Percentiles rank a stretch among this genome's conserved stretches.
Conservation (phyloP, 176 grass and related monocot species). For the Eragrostis curvula region DNA sequence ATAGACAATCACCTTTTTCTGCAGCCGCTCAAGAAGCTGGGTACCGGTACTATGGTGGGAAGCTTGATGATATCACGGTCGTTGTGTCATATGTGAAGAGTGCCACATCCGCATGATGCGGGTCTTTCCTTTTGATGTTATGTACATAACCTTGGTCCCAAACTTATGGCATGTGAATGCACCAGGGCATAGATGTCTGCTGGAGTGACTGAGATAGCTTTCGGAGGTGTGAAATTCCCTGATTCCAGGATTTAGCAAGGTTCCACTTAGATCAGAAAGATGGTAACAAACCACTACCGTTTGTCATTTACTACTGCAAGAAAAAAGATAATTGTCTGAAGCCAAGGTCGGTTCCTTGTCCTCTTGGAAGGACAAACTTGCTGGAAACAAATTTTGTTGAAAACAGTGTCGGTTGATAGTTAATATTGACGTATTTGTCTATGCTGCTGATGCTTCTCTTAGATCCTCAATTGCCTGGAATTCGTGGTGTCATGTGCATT, state of each 20-base stretch:
- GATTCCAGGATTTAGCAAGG: constrained; percentile 2
- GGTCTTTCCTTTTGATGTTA: constrained; percentile 28
- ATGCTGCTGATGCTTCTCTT: not conserved
- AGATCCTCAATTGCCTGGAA: not conserved
- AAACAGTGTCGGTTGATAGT: constrained; percentile 21
- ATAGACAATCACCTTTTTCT: constrained; percentile 87
- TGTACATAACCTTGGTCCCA: constrained; percentile 41
- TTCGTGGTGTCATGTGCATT: not conserved
- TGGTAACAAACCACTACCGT: constrained; percentile 38
- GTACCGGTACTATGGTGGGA: constrained; percentile 90
- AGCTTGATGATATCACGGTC: constrained; percentile 94
- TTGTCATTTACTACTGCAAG: constrained; percentile 1
- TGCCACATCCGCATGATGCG: not conserved
- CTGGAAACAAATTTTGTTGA: constrained; percentile 46
- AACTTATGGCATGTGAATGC: constrained; percentile 31
- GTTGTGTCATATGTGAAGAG: constrained; percentile 75
- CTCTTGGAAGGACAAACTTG: not conserved
- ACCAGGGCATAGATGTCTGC: constrained; percentile 16
- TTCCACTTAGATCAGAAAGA: constrained; percentile 24
- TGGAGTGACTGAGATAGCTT: not conserved
- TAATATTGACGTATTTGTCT: not conserved
- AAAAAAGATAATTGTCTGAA: constrained; percentile 9
- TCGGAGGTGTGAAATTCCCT: constrained; percentile 10
- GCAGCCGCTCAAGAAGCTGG: constrained; percentile 93
- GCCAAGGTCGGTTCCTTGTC: constrained; percentile 7